Evolutionary conservation across 208 protist genomes (phyloP).

Genomic region (Acanthamoeba lenticulata): DNA sequence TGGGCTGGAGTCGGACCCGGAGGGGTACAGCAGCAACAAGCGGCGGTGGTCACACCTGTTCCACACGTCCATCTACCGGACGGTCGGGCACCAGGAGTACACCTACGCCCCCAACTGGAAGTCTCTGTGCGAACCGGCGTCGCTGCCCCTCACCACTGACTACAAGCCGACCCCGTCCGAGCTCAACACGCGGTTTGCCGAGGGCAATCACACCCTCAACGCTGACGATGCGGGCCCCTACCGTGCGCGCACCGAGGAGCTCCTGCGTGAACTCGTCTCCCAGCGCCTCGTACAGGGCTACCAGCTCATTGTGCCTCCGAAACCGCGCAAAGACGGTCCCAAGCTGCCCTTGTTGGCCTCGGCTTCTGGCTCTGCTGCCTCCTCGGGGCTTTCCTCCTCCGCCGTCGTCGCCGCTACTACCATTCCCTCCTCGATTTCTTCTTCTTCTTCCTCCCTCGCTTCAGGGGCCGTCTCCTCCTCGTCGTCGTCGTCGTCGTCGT

Average conservation of each 20-base stretch:
- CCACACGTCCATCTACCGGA: constrained; percentile 55
- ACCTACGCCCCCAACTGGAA: constrained; percentile 81
- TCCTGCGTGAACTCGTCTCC: constrained; percentile 81
- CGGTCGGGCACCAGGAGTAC: constrained; percentile 65
- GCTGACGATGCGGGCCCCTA: constrained; percentile 76
- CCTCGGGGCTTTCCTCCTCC: too few relatives aligned
- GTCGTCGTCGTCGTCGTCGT: neutral
- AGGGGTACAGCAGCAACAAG: constrained; percentile 62
- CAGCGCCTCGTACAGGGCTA: constrained; percentile 83
- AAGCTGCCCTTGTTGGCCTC: neutral
- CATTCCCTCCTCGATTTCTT: too few relatives aligned
- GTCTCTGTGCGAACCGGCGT: constrained; percentile 81
- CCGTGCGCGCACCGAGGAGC: constrained; percentile 67
- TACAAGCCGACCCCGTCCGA: constrained; percentile 82
- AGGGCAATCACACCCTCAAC: constrained; percentile 65
- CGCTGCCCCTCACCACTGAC: constrained; percentile 84
- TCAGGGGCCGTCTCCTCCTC: neutral
- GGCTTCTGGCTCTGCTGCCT: too few relatives aligned
- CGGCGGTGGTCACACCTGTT: constrained; percentile 64
- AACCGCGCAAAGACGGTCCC: neutral
- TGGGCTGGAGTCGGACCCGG: constrained; percentile 4
- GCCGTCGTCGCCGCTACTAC: too few relatives aligned
- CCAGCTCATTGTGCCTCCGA: constrained; percentile 75
- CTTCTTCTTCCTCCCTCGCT: too few relatives aligned
- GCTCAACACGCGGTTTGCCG: constrained; percentile 47